Conservation (phyloP, 2,329 filamentous ascomycete species). For the Cercospora sp. region DNA sequence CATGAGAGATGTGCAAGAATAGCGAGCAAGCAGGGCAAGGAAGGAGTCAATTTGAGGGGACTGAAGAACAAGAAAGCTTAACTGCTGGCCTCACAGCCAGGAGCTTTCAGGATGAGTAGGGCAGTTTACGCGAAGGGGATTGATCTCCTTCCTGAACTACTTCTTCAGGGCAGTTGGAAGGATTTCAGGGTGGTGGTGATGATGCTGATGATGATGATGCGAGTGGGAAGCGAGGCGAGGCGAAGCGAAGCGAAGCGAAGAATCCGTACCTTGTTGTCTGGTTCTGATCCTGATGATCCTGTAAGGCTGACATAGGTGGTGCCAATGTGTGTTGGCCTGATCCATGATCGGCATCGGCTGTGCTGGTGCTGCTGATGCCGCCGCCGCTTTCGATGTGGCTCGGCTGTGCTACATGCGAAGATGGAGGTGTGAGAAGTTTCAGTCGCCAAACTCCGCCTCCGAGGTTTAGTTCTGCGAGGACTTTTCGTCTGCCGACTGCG, state of each 20-base stretch:
- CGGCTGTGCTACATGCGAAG: conserved; percentile 1
- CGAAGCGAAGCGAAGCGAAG: conserved; percentile 4
- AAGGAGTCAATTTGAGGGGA: background rate
- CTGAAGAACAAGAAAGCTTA: background rate
- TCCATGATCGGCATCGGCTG: background rate
- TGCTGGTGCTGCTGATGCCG: background rate
- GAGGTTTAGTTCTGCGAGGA: conserved; percentile 66
- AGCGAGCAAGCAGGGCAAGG: background rate
- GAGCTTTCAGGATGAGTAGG: background rate
- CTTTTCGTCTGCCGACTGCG: conserved; percentile 44
- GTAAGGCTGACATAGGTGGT: conserved; percentile 9
- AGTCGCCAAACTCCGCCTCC: conserved; percentile 86
- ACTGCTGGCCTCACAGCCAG: background rate
- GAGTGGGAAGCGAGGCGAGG: background rate
- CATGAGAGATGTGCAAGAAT: background rate
- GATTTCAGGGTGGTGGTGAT: background rate
- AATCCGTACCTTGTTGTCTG: conserved; percentile 19
- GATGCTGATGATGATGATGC: background rate
- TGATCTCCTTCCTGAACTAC: background rate
- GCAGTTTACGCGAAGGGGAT: background rate
- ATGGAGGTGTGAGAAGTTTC: conserved; percentile 55
- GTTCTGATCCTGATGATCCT: conserved; percentile 16
- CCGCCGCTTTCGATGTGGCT: background rate
- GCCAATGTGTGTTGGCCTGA: conserved; percentile 1
- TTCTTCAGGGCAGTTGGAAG: background rate